phyloP scores from a whole-genome alignment of 2,329 filamentous ascomycete species.

The Metarhizium anisopliae region DNA sequence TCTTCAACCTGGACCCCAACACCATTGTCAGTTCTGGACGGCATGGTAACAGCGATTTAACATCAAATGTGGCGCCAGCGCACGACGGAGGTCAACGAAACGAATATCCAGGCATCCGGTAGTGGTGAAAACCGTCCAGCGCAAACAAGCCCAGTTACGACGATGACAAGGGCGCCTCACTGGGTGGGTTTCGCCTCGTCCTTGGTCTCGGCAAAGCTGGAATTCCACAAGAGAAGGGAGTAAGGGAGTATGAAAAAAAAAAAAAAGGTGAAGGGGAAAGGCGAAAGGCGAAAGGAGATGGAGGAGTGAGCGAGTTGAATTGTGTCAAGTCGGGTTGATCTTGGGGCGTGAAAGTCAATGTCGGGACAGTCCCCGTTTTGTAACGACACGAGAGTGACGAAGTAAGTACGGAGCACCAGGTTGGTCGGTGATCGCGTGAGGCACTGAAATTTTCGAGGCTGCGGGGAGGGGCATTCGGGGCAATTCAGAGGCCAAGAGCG shows the following conservation, averaged over 20 bases:
- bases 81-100: slow-evolving; percentile 6
- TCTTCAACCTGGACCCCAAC: slow-evolving; percentile 83
- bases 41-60: slow-evolving; percentile 25
- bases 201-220: neutral
- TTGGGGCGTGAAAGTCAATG: neutral
- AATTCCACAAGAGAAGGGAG: neutral
- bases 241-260: neutral
- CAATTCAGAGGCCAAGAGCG: neutral
- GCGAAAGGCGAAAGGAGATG: neutral
- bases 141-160: neutral
- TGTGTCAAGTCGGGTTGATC: neutral
- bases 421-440: slow-evolving; percentile 7
- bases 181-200: neutral
- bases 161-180: neutral
- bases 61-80: slow-evolving; percentile 8
- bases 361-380: neutral
- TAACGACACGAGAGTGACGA: neutral
- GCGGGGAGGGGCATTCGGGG: neutral
- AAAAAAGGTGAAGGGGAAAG: neutral
- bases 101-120: slow-evolving; percentile 4
- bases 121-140: neutral
- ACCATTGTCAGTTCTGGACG: slow-evolving; percentile 47
- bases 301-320: neutral
- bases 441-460: slow-evolving; percentile 4
- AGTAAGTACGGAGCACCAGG: neutral